phyloP scores from a whole-genome alignment of 1,284 basidiomycete genomes.

The Ustilago bromivora region DNA sequence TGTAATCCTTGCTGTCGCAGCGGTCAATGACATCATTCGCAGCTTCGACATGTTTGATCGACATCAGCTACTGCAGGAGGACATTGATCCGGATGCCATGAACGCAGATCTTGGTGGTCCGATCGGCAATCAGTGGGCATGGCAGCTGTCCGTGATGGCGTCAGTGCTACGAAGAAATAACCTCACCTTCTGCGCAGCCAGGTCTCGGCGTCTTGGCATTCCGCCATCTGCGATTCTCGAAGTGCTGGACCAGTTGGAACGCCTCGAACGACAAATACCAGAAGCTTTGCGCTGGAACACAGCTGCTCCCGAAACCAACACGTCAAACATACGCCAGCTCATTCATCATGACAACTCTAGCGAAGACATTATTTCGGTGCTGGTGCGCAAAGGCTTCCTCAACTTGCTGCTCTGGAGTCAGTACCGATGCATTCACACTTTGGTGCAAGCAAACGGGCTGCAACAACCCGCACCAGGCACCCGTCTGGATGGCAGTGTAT shows the following conservation, averaged over 20 bases:
- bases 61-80: slow-evolving; percentile 42
- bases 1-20: slow-evolving; percentile 32
- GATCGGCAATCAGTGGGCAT: slow-evolving; percentile 37
- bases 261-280: slow-evolving; percentile 39
- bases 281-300: slow-evolving; percentile 34
- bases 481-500: slow-evolving; percentile 22
- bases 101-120: slow-evolving; percentile 25
- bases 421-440: slow-evolving; percentile 36
- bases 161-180: slow-evolving; percentile 39
- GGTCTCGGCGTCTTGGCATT: slow-evolving; percentile 37
- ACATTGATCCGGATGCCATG: slow-evolving; percentile 42
- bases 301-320: slow-evolving; percentile 1
- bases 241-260: slow-evolving; percentile 37
- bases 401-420: slow-evolving; percentile 35
- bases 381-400: slow-evolving; percentile 43
- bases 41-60: slow-evolving; percentile 39
- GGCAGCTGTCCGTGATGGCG: slow-evolving; percentile 38
- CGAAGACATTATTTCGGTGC: slow-evolving; percentile 40
- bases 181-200: slow-evolving; percentile 33
- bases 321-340: slow-evolving; percentile 13
- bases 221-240: slow-evolving; percentile 35
- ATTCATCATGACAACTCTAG: slow-evolving; percentile 28
- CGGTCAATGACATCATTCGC: slow-evolving; percentile 40
- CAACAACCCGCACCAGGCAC: slow-evolving; percentile 25
- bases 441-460: slow-evolving; percentile 35